Percentiles rank a stretch among this genome's conserved stretches.
phyloP scores from a whole-genome alignment of 805 yeast genomes.

The Nakazawaea wickerhamii region DNA sequence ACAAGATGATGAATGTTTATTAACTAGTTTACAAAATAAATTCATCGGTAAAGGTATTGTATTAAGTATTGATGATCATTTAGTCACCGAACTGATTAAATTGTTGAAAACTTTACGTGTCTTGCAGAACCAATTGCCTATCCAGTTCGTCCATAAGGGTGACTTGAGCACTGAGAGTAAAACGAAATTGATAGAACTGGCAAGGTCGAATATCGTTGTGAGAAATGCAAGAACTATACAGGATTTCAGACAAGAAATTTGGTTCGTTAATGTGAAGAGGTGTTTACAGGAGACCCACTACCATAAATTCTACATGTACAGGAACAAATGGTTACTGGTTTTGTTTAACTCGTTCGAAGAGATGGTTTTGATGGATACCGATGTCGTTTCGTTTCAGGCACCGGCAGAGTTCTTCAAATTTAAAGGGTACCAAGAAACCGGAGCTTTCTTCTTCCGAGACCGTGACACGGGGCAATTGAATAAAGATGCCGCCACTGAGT shows the following conservation, averaged over 20 bases:
- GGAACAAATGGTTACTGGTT: slow-evolving; percentile 48
- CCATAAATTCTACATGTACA: slow-evolving; percentile 7
- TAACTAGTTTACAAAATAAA: slow-evolving; percentile 23
- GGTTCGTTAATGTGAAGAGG: slow-evolving; percentile 29
- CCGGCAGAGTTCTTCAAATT: slow-evolving; percentile 31
- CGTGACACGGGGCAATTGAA: slow-evolving; percentile 28
- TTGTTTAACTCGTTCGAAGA: slow-evolving; percentile 56
- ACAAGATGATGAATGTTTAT: slow-evolving; percentile 19
- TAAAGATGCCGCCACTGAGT: slow-evolving; percentile 31
- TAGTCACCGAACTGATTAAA: slow-evolving; percentile 41
- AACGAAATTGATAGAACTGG: slow-evolving; percentile 28
- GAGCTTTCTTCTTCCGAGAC: slow-evolving; percentile 46
- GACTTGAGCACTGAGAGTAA: slow-evolving; percentile 31
- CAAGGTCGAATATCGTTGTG: slow-evolving; percentile 24
- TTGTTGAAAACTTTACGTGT: slow-evolving; percentile 45
- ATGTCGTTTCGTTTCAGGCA: slow-evolving; percentile 36
- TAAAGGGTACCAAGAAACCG: slow-evolving; percentile 29
- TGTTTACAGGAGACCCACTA: slow-evolving; percentile 15
- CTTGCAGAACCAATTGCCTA: slow-evolving; percentile 44
- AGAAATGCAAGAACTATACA: slow-evolving; percentile 14
- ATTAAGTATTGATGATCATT: slow-evolving; percentile 41
- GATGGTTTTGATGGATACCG: slow-evolving; percentile 49
- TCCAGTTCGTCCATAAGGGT: slow-evolving; percentile 40
- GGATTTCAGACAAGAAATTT: slow-evolving; percentile 23
- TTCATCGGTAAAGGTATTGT: slow-evolving; percentile 49